Conservation (phyloP, 768 basidiomycete species). For the Pleurotus citrinopileatus region DNA sequence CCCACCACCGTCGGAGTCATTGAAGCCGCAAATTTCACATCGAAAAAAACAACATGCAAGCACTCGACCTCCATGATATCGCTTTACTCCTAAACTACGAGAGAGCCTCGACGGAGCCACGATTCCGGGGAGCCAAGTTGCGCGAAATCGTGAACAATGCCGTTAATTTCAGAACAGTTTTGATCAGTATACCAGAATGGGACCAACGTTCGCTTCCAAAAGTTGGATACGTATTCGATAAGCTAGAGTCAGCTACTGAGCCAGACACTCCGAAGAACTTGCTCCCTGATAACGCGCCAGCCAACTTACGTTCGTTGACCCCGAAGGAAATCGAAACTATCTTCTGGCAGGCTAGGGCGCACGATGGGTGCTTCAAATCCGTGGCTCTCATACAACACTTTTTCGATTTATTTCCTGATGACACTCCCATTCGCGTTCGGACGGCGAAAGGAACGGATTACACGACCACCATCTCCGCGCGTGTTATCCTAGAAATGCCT, state of each 20-base stretch:
- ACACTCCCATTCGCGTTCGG: slow-evolving; percentile 12
- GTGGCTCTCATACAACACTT: slow-evolving; percentile 18
- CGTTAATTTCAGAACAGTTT: slow-evolving; percentile 5
- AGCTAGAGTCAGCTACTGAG: not conserved
- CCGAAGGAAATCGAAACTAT: slow-evolving; percentile 17
- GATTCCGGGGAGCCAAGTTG: slow-evolving; percentile 17
- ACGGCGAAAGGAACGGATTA: slow-evolving; percentile 13
- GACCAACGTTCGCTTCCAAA: slow-evolving; percentile 1
- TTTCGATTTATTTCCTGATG: slow-evolving; percentile 12
- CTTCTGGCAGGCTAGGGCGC: slow-evolving; percentile 18
- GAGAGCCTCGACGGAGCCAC: slow-evolving; percentile 15
- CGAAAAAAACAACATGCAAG: not conserved
- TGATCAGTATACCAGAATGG: not conserved
- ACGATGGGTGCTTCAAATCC: slow-evolving; percentile 18
- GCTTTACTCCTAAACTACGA: slow-evolving; percentile 16
- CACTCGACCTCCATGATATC: slow-evolving; percentile 16
- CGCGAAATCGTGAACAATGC: slow-evolving; percentile 12
- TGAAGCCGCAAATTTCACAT: too few relatives aligned
- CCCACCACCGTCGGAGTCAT: too few relatives aligned
- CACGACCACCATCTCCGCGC: slow-evolving; percentile 2
- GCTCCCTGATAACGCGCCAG: slow-evolving; percentile 9
- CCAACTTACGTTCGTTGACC: slow-evolving; percentile 3
- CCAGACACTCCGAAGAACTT: slow-evolving; percentile 19
- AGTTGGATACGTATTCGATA: slow-evolving; percentile 16
- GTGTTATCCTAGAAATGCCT: slow-evolving; percentile 10